A percentile compares a stretch with the other conserved stretches of the same genome.
Conservation (phyloP, 2,329 filamentous ascomycete species). For the Nothopassalora personata region DNA sequence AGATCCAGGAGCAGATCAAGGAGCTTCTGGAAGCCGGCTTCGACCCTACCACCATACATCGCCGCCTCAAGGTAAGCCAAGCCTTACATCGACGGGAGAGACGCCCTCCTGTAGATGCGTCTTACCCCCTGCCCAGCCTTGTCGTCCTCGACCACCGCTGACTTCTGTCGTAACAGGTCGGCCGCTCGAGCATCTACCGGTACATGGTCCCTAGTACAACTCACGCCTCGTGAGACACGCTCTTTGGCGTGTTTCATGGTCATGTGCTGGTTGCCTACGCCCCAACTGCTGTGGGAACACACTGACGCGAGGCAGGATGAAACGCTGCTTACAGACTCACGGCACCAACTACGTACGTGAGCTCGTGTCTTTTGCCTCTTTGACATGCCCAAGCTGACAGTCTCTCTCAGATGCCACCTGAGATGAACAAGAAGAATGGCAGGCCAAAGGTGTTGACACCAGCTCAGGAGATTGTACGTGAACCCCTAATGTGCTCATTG, state of each 20-base stretch:
- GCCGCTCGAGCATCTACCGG: too few species aligned
- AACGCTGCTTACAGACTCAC: conserved; percentile 10
- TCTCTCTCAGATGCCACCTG: not conserved
- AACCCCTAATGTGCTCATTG: not conserved
- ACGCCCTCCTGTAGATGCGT: too few species aligned
- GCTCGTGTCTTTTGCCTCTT: conserved; percentile 1
- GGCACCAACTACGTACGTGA: conserved; percentile 33
- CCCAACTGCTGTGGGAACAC: too few species aligned
- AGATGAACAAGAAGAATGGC: conserved; percentile 34
- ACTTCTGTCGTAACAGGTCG: too few species aligned
- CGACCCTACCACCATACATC: conserved; percentile 32
- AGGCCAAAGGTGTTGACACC: conserved; percentile 30
- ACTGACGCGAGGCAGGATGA: too few species aligned
- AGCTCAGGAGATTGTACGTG: conserved; percentile 31
- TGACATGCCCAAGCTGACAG: too few species aligned
- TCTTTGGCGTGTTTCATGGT: too few species aligned
- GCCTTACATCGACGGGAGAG: too few species aligned
- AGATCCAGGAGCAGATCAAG: conserved; percentile 30
- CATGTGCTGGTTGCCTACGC: too few species aligned
- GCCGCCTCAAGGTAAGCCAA: conserved; percentile 28
- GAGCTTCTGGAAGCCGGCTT: conserved; percentile 32
- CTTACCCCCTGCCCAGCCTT: conserved; percentile 11
- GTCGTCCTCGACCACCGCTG: too few species aligned
- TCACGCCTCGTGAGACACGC: too few species aligned
- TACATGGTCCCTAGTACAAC: too few species aligned